phyloP scores from a whole-genome alignment of 2,329 filamentous ascomycete genomes.

The Sphaerulina populicola region DNA sequence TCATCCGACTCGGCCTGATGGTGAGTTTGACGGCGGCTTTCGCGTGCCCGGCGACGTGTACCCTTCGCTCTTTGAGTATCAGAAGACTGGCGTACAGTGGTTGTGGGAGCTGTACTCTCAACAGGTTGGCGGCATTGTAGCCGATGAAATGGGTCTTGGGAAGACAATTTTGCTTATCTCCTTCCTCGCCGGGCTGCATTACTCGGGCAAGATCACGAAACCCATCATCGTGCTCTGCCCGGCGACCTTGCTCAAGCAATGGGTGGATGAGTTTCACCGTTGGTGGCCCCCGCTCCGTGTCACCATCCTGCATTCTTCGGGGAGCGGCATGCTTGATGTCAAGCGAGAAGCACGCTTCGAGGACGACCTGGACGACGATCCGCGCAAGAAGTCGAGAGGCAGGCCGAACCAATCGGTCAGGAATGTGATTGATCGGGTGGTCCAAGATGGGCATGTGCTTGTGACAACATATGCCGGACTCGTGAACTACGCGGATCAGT shows the following conservation, averaged over 20 bases:
- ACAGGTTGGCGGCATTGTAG: slow-evolving; percentile 84
- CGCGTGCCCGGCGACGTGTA: slow-evolving; percentile 87
- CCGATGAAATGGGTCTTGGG: slow-evolving; percentile 97
- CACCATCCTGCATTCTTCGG: slow-evolving; percentile 88
- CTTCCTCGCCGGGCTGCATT: slow-evolving; percentile 82
- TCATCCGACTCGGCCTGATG: slow-evolving; percentile 72
- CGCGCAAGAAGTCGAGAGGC: slow-evolving; percentile 31
- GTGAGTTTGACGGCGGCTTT: slow-evolving; percentile 64
- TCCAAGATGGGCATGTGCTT: slow-evolving; percentile 78
- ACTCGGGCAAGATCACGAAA: slow-evolving; percentile 74
- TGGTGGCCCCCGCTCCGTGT: slow-evolving; percentile 99
- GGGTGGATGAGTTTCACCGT: slow-evolving; percentile 95
- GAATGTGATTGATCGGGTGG: slow-evolving; percentile 72
- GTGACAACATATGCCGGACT: slow-evolving; percentile 93
- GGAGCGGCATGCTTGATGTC: slow-evolving; percentile 89
- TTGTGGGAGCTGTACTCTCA: slow-evolving; percentile 85
- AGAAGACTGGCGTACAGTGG: slow-evolving; percentile 96
- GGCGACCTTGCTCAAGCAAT: slow-evolving; percentile 89
- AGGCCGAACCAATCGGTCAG: slow-evolving; percentile 62
- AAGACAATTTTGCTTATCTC: slow-evolving; percentile 84
- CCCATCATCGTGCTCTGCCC: slow-evolving; percentile 89
- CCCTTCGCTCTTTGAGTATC: slow-evolving; percentile 87
- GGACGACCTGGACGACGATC: slow-evolving; percentile 47
- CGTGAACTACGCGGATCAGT: slow-evolving; percentile 78
- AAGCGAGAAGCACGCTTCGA: slow-evolving; percentile 54